Conservation (phyloP, 805 yeast genomes). For the Cephaloascus fragrans region DNA sequence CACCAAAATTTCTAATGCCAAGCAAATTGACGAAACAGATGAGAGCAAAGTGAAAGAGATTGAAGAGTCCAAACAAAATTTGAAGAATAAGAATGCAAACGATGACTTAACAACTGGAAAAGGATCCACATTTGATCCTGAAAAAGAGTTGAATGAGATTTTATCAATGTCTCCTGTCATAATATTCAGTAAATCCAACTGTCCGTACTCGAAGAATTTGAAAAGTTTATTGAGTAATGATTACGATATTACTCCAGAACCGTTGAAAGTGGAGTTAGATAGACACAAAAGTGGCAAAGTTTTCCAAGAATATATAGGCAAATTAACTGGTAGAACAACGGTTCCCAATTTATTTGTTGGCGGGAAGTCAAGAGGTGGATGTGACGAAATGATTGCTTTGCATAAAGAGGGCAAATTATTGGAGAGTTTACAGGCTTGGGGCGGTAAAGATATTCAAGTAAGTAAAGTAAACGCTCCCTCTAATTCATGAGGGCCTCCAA, state of each 20-base stretch:
- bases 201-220: constrained; percentile 71
- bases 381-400: constrained; percentile 64
- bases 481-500: constrained; percentile 21
- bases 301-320: constrained; percentile 63
- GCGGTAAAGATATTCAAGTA: constrained; percentile 39
- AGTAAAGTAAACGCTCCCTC: constrained; percentile 48
- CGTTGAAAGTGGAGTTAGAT: constrained; percentile 74
- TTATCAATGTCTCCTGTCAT: constrained; percentile 56
- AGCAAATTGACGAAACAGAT: background rate
- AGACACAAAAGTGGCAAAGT: constrained; percentile 65
- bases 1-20: background rate
- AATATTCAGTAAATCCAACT: constrained; percentile 47
- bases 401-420: constrained; percentile 50
- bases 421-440: constrained; percentile 51
- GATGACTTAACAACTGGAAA: constrained; percentile 1
- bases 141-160: constrained; percentile 45
- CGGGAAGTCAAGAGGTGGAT: constrained; percentile 76
- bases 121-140: constrained; percentile 31
- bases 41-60: background rate
- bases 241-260: constrained; percentile 66
- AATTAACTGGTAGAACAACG: constrained; percentile 67
- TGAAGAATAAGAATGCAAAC: background rate
- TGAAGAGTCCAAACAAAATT: background rate
- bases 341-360: constrained; percentile 86
- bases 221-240: constrained; percentile 55